Percentiles rank a stretch among this genome's conserved stretches.
Evolutionary conservation across 2,329 filamentous ascomycete genomes (phyloP).

Genomic region (Magnaporthiopsis rhizophila): DNA sequence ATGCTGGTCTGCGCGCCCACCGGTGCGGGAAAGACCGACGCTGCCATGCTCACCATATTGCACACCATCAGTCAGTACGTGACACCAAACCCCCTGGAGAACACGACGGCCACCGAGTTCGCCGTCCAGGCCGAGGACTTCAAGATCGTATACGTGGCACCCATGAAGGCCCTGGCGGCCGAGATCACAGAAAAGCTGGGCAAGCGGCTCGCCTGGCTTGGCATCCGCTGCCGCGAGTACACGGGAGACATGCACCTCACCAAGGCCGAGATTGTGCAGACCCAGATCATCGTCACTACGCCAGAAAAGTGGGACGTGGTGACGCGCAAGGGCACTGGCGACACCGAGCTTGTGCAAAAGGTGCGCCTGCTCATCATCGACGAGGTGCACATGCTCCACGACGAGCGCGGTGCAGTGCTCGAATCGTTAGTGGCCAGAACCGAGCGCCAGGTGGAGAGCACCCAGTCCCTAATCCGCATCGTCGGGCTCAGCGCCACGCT

Average conservation of each 20-base stretch:
- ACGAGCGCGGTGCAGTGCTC: conserved; percentile 90
- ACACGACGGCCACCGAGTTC: conserved; percentile 68
- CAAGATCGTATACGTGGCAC: conserved; percentile 97
- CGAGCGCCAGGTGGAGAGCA: conserved; percentile 93
- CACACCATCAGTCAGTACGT: conserved; percentile 85
- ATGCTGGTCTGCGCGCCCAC: conserved; percentile 98
- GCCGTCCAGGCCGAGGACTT: conserved; percentile 79
- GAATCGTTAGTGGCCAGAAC: conserved; percentile 94
- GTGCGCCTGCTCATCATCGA: conserved; percentile 94
- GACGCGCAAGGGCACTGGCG: conserved; percentile 91
- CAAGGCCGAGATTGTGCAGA: conserved; percentile 90
- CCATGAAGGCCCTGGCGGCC: conserved; percentile 96
- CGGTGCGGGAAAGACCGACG: conserved; percentile 92
- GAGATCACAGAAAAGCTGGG: conserved; percentile 94
- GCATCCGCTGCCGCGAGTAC: conserved; percentile 83
- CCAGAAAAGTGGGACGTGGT: conserved; percentile 99
- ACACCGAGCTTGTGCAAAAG: conserved; percentile 96
- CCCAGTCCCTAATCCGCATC: conserved; percentile 92
- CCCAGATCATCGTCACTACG: conserved; percentile 96
- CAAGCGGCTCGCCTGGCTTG: conserved; percentile 87
- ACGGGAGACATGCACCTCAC: conserved; percentile 99
- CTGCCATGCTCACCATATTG: conserved; percentile 91
- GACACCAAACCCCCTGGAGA: conserved; percentile 68
- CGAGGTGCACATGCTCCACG: conserved; percentile 98
- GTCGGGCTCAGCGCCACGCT: conserved; percentile 91